Evolutionary conservation across 2,329 filamentous ascomycete species (phyloP).

Genomic region (Trichoderma hamatum): DNA sequence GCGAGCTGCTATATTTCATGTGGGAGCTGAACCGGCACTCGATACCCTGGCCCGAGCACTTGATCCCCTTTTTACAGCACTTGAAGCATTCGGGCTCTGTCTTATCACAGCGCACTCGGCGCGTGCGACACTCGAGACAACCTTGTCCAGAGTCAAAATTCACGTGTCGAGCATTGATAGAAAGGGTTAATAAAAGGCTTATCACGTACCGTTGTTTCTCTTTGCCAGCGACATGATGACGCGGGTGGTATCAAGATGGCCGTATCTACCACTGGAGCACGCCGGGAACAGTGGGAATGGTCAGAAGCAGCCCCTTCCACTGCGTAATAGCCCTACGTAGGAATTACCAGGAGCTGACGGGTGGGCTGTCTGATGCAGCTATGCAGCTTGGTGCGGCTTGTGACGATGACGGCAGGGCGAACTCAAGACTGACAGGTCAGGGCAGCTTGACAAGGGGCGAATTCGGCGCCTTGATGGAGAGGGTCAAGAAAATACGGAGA

Average conservation of each 20-base stretch:
- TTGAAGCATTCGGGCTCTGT: slow-evolving; percentile 23
- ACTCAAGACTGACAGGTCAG: background rate
- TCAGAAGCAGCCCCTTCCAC: background rate
- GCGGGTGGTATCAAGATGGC: background rate
- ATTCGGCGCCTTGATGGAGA: background rate
- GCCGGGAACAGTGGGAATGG: background rate
- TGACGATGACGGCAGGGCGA: background rate
- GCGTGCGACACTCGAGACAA: slow-evolving; percentile 23
- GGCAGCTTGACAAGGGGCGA: slow-evolving; percentile 9
- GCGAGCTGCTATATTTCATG: slow-evolving; percentile 8
- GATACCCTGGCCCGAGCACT: slow-evolving; percentile 19
- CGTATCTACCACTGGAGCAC: background rate
- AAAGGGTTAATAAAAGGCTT: background rate
- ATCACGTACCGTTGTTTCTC: slow-evolving; percentile 20
- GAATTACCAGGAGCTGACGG: background rate
- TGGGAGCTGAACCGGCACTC: slow-evolving; percentile 22
- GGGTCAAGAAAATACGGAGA: slow-evolving; percentile 7
- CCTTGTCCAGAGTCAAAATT: slow-evolving; percentile 9
- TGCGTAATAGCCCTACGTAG: background rate
- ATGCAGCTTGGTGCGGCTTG: background rate
- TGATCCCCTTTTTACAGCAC: slow-evolving; percentile 23
- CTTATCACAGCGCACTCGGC: slow-evolving; percentile 23
- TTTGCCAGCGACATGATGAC: slow-evolving; percentile 19
- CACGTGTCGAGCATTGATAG: background rate
- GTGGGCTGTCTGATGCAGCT: background rate